Evolutionary conservation across 768 basidiomycete genomes (phyloP), one percentile per base, ranked within the genome.

Genomic region (Lyophyllum semitale): DNA sequence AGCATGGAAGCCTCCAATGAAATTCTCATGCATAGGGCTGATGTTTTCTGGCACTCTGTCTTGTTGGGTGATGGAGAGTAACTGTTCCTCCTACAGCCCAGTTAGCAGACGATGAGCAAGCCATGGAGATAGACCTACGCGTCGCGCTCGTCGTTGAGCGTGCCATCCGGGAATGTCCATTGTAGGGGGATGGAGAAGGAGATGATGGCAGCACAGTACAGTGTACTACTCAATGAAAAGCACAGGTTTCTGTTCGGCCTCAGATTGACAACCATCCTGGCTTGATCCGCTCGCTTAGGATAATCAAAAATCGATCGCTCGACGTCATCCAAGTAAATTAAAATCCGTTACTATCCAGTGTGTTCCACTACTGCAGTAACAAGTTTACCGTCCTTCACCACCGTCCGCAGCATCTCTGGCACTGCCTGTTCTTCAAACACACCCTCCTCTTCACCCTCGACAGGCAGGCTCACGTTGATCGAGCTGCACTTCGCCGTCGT

Each of bases 391-490:
- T 81, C 75, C 66, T 84, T 75, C 25, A 99, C 77, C 32, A 85
- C 81, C 18, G 91, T 92, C 79, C 84, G 93, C 71, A 99, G 78
- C 92, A 97, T 98, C 74, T 99, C 97, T 0, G 97, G 96, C 18
- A 99, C 76, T 0, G 96, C 81, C 59, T 87, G 85, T 71, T 99
- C 97, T 58, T 83, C 83, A 63, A 95, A 98, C 42, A 95, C 78
- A 6, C 95, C 96, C 9, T 96, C 93, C 68, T 97, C 94, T 60
- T 94, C 93, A 17, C 85, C 92, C 60, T 86, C 85, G 1, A 89
- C 85, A 0, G 94, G 95, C 20, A 98, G 66, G 61, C 84, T 91
- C 59, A 99, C 78, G 72, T 98, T 99, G 71, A 99, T 90, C 29
- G 86, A 80, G 64, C 91, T 93, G 71, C 93, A 95, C 73, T 98